phyloP scores from a whole-genome alignment of 345 rosid species.

The Eucalyptus cloeziana region DNA sequence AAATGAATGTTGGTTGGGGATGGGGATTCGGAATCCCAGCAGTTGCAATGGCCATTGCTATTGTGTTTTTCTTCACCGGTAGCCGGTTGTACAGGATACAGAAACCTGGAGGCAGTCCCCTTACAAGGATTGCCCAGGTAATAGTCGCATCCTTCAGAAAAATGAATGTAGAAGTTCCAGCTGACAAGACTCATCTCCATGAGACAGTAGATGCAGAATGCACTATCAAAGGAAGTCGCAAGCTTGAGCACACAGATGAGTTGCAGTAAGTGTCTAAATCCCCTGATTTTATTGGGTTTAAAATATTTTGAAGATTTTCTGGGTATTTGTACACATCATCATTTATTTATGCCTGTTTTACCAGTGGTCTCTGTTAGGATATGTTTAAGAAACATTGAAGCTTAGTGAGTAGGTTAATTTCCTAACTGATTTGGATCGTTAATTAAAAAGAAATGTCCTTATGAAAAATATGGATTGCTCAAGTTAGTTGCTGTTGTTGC shows the following conservation, averaged over 20 bases:
- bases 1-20: slow-evolving; percentile 96
- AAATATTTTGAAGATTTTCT: not conserved
- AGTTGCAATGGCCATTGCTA: slow-evolving; percentile 72
- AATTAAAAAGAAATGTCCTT: not conserved
- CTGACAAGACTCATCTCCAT: slow-evolving; percentile 54
- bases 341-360: not conserved
- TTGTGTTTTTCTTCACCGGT: slow-evolving; percentile 68
- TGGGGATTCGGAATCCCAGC: slow-evolving; percentile 97
- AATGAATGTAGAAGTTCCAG: slow-evolving; percentile 47
- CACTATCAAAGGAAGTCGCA: slow-evolving; percentile 71
- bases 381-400: not conserved
- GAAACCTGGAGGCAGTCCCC: slow-evolving; percentile 87
- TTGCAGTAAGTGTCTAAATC: slow-evolving; percentile 27
- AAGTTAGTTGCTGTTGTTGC: not conserved
- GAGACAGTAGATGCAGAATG: slow-evolving; percentile 62
- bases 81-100: slow-evolving; percentile 62
- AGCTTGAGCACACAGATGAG: slow-evolving; percentile 61
- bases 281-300: not conserved
- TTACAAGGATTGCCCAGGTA: slow-evolving; percentile 78
- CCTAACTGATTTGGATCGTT: not conserved
- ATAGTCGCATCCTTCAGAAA: slow-evolving; percentile 74
- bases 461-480: not conserved
- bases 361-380: not conserved
- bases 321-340: not conserved
- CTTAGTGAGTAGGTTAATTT: not conserved